Evolutionary conservation across 2,329 filamentous ascomycete species (phyloP).

Genomic region (Ophiostoma sp.): DNA sequence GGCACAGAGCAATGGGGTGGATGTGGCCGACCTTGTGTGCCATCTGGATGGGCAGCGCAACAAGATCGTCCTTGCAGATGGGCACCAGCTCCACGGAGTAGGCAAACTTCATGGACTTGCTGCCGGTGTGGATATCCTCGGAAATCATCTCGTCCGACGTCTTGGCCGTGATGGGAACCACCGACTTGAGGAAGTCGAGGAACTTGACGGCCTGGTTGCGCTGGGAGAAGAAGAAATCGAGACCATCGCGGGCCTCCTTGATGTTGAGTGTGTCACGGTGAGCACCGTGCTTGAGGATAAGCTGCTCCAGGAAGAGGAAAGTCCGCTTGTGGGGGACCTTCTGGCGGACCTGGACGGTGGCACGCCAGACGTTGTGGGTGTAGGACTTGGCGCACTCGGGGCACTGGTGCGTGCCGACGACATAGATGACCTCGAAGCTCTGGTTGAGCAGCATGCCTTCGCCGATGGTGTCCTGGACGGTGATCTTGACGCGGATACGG

Average conservation of each 20-base stretch:
- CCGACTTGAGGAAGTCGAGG: constrained; percentile 72
- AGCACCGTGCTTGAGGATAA: constrained; percentile 89
- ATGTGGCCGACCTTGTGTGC: constrained; percentile 88
- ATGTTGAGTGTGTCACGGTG: constrained; percentile 92
- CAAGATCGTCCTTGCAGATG: constrained; percentile 94
- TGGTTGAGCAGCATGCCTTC: constrained; percentile 73
- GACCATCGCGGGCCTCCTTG: constrained; percentile 89
- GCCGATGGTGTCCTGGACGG: constrained; percentile 67
- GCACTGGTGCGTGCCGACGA: constrained; percentile 88
- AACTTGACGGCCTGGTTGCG: constrained; percentile 80
- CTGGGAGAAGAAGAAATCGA: constrained; percentile 91
- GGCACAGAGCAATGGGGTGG: constrained; percentile 75
- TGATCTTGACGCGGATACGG: constrained; percentile 90
- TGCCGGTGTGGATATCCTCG: constrained; percentile 83
- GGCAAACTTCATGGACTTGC: constrained; percentile 90
- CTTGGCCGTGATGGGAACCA: constrained; percentile 57
- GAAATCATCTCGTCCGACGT: constrained; percentile 69
- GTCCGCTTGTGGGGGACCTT: constrained; percentile 86
- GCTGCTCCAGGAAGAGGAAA: constrained; percentile 70
- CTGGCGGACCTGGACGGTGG: constrained; percentile 88
- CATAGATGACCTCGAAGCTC: constrained; percentile 88
- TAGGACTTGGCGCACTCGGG: constrained; percentile 93
- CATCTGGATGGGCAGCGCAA: constrained; percentile 84
- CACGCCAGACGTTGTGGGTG: constrained; percentile 74
- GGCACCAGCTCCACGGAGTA: constrained; percentile 86